Base-by-base conservation (phyloP, 2,329 filamentous ascomycete species). In the Talaromyces funiculosus region DNA sequence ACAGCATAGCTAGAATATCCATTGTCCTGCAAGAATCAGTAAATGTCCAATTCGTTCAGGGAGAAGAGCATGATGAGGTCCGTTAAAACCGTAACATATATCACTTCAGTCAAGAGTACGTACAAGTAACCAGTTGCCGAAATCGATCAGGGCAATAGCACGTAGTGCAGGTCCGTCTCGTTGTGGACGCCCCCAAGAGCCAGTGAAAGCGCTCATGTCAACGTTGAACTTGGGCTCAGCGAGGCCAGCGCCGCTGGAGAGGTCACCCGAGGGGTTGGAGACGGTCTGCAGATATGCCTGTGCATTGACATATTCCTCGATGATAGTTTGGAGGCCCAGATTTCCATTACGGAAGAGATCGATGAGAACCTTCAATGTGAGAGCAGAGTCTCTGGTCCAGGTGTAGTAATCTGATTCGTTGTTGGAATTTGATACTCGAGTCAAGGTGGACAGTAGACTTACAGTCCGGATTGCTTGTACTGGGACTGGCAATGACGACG, bases 151-250 rank as follows among this genome's bases (percentile, higher is more conserved):
- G 2, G 90, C 84, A 49, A 85, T 90, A 1, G 89, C 90, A 55
- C 90, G 82, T 40, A 94, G 81, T 22, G 90, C 85, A 24, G 90
- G 90, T 0, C 90, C 90, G 73, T 94, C 90, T 43, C 88, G 82
- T 73, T 94, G 90, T 12, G 90, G 90, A 20, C 90, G 84, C 29
- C 89, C 90, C 90, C 90, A 93, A 5, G 76, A 70, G 29, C 84
- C 72, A 2, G 71, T 89, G 71, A 84, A 92, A 7, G 84, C 79
- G 9, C 78, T 82, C 61, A 82, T 74, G 64, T 91, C 82, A 42
- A 85, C 84, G 60, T 87, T 79, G 74, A 84, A 92, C 74, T 92
- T 92, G 60, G 90, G 83, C 72, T 93, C 90, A 31, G 83, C 90
- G 7, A 93, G 72, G 5, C 83, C 82, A 16, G 70, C n/a, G 26